Percentiles rank a stretch among this genome's conserved stretches.
Conservation (phyloP, 2,329 filamentous ascomycete genomes). For the Neopestalotiopsis sp. region DNA sequence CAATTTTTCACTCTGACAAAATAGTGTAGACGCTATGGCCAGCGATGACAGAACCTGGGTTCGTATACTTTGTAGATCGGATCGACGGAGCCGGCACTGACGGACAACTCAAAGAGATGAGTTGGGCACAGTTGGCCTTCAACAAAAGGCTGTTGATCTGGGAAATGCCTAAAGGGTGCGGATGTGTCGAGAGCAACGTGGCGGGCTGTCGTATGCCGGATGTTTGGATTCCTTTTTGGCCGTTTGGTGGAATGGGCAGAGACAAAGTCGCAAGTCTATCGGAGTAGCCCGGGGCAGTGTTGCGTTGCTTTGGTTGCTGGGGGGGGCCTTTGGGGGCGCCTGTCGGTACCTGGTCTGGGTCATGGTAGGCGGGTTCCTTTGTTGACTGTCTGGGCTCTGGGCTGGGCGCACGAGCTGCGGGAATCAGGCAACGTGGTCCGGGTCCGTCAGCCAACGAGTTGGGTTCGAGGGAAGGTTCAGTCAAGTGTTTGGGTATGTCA, state of each 20-base stretch:
- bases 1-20: not conserved
- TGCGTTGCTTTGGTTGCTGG: not conserved
- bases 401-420: not conserved
- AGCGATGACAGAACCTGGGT: not conserved
- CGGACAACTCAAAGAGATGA: too few relatives aligned
- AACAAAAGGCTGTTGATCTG: not conserved
- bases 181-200: not conserved
- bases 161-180: not conserved
- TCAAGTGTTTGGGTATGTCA: constrained; percentile 1
- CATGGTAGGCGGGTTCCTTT: not conserved
- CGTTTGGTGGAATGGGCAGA: not conserved
- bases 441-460: not conserved
- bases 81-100: not conserved
- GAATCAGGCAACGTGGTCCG: not conserved
- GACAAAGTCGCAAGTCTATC: not conserved
- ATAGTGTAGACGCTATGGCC: not conserved
- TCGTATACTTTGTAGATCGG: not conserved
- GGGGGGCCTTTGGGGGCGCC: not conserved
- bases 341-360: not conserved
- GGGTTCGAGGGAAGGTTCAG: not conserved
- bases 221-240: not conserved
- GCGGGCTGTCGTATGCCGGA: not conserved
- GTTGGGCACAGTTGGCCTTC: not conserved
- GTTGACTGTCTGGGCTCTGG: not conserved
- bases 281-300: not conserved